Conservation (phyloP, 2,329 filamentous ascomycete species). For the Hypoxylon sp. region DNA sequence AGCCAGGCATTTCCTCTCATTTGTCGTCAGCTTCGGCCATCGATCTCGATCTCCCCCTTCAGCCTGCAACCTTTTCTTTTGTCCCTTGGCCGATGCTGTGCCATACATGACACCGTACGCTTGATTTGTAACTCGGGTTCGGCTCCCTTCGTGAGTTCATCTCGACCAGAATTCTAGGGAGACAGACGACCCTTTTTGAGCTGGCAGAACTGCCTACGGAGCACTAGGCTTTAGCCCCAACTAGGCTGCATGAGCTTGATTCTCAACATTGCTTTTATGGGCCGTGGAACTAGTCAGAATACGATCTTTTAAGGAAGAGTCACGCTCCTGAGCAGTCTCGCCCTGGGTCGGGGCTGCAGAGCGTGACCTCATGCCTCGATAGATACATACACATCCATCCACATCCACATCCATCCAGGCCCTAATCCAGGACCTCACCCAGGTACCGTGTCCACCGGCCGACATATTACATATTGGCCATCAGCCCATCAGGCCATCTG, state of each 20-base stretch:
- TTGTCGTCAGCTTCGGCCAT: conserved; percentile 36
- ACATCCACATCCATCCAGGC: neutral
- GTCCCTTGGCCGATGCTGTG: conserved; percentile 22
- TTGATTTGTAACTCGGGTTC: conserved; percentile 13
- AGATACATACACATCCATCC: conserved; percentile 30
- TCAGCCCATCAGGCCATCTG: conserved; percentile 43
- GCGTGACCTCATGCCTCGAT: conserved; percentile 45
- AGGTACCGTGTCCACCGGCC: conserved; percentile 34
- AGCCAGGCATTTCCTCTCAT: conserved; percentile 32
- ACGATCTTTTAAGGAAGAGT: conserved; percentile 43
- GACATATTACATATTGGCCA: conserved; percentile 41
- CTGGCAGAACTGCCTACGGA: conserved; percentile 18
- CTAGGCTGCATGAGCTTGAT: conserved; percentile 42
- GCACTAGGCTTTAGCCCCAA: conserved; percentile 35
- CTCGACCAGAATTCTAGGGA: neutral
- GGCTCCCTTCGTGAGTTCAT: neutral
- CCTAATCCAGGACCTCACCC: conserved; percentile 1
- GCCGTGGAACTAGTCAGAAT: conserved; percentile 33
- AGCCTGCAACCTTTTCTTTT: conserved; percentile 32
- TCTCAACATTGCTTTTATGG: conserved; percentile 43
- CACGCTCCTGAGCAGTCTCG: conserved; percentile 46
- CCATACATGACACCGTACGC: conserved; percentile 32
- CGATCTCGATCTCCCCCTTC: conserved; percentile 46
- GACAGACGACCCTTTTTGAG: conserved; percentile 28
- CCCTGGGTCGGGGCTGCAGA: conserved; percentile 34